A percentile compares a stretch with the other conserved stretches of the same genome.
phyloP scores from a whole-genome alignment of 1,284 basidiomycete species.

The Ustilago tritici region DNA sequence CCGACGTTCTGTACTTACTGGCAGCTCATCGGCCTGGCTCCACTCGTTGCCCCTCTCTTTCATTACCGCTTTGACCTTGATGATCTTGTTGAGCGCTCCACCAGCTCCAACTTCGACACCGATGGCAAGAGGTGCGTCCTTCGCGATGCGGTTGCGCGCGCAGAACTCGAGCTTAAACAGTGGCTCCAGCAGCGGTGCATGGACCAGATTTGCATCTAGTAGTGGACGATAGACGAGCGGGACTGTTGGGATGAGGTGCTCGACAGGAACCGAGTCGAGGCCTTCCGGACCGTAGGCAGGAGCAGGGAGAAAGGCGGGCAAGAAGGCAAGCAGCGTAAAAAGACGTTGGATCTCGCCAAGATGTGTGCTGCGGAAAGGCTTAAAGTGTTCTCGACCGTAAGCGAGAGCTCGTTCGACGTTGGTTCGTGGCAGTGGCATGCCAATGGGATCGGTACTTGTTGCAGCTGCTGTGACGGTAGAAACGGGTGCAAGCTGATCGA shows the following conservation, averaged over 20 bases:
- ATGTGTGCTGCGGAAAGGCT: constrained; percentile 78
- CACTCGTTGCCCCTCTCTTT: constrained; percentile 89
- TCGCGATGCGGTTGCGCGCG: constrained; percentile 84
- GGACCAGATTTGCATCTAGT: constrained; percentile 66
- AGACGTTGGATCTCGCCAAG: constrained; percentile 80
- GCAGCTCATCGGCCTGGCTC: constrained; percentile 88
- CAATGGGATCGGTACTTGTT: neutral
- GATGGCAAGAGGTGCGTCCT: constrained; percentile 85
- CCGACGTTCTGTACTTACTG: constrained; percentile 74
- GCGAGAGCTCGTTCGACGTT: constrained; percentile 74
- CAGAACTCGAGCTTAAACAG: constrained; percentile 91
- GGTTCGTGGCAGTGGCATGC: constrained; percentile 19
- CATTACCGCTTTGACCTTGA: constrained; percentile 92
- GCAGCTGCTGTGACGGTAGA: neutral
- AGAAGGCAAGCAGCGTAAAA: constrained; percentile 80
- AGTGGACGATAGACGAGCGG: constrained; percentile 55
- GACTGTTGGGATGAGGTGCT: constrained; percentile 42
- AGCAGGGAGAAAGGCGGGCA: constrained; percentile 72
- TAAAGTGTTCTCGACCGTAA: constrained; percentile 80
- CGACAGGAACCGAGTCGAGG: constrained; percentile 34
- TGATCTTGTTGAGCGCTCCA: constrained; percentile 86
- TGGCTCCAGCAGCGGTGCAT: constrained; percentile 79
- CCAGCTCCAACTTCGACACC: constrained; percentile 90
- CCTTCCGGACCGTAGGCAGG: constrained; percentile 36
- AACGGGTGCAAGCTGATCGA: constrained; percentile 20